A percentile compares a stretch with the other conserved stretches of the same genome.
Evolutionary conservation across 352 stramenopile species (phyloP).

Genomic region (Peronospora destructor): DNA sequence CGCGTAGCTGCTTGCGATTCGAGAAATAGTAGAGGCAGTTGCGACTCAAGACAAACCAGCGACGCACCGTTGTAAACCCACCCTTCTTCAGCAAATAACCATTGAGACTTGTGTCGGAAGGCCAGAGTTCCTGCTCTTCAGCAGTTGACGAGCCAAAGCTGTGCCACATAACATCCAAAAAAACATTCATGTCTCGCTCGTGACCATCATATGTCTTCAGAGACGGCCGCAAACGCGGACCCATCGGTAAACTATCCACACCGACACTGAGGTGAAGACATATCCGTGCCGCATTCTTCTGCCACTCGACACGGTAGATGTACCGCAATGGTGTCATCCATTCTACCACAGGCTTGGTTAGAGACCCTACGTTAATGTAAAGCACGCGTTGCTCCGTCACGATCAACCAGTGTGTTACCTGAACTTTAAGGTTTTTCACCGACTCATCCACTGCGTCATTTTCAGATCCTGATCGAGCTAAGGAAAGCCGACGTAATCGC

Average conservation of each 20-base stretch:
- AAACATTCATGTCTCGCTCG: slow-evolving; percentile 82
- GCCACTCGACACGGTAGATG: slow-evolving; percentile 77
- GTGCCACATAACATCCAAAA: slow-evolving; percentile 84
- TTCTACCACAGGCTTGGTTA: slow-evolving; percentile 70
- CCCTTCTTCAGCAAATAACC: slow-evolving; percentile 80
- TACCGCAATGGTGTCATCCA: slow-evolving; percentile 87
- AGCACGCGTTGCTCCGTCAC: slow-evolving; percentile 81
- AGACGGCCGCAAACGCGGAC: slow-evolving; percentile 59
- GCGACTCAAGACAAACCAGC: slow-evolving; percentile 84
- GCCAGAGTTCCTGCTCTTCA: slow-evolving; percentile 84
- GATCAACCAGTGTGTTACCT: slow-evolving; percentile 81
- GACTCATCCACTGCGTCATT: slow-evolving; percentile 24
- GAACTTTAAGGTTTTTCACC: slow-evolving; percentile 53
- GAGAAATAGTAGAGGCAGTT: slow-evolving; percentile 88
- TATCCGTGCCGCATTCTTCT: slow-evolving; percentile 44
- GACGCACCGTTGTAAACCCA: slow-evolving; percentile 69
- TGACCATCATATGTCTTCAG: slow-evolving; percentile 66
- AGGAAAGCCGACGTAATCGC: slow-evolving; percentile 20
- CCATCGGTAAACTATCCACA: slow-evolving; percentile 79
- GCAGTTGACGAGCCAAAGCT: slow-evolving; percentile 76
- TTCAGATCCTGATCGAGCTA: slow-evolving; percentile 11
- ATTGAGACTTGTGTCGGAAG: slow-evolving; percentile 84
- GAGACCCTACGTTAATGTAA: slow-evolving; percentile 81
- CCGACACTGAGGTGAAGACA: slow-evolving; percentile 77
- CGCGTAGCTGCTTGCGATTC: slow-evolving; percentile 66